Conservation (phyloP, 1,139 yeast genomes). For the Blastobotrys capitulatus region DNA sequence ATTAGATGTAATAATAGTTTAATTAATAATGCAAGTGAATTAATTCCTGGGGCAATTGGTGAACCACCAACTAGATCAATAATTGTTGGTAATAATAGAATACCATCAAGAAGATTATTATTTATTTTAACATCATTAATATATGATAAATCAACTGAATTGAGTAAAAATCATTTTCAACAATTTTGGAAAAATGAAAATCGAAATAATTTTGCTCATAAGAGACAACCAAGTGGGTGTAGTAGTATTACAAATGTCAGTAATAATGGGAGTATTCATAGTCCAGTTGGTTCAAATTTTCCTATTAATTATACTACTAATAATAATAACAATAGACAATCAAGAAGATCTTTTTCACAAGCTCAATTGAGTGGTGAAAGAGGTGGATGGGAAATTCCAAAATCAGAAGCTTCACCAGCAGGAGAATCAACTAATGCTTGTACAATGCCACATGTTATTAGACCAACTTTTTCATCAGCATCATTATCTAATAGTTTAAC, state of each 20-base stretch:
- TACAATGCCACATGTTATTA: conserved; percentile 26
- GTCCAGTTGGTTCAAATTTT: conserved; percentile 10
- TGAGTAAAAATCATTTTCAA: neutral
- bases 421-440: conserved; percentile 19
- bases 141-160: conserved; percentile 14
- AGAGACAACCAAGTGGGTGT: neutral
- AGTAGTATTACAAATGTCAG: neutral
- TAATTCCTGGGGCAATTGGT: conserved; percentile 10
- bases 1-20: conserved; percentile 16
- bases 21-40: conserved; percentile 1
- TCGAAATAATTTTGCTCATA: neutral
- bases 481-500: conserved; percentile 19
- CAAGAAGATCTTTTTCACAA: neutral
- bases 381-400: conserved; percentile 28
- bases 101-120: conserved; percentile 22
- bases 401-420: conserved; percentile 15
- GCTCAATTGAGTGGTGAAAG: conserved; percentile 13
- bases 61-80: conserved; percentile 23
- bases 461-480: conserved; percentile 24
- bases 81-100: conserved; percentile 22
- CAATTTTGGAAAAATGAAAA: neutral
- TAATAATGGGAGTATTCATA: conserved; percentile 5
- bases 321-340: neutral
- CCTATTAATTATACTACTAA: neutral
- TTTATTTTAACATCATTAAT: conserved; percentile 25